phyloP scores from a whole-genome alignment of 176 grass and related monocot genomes.

The Luzula sylvatica region DNA sequence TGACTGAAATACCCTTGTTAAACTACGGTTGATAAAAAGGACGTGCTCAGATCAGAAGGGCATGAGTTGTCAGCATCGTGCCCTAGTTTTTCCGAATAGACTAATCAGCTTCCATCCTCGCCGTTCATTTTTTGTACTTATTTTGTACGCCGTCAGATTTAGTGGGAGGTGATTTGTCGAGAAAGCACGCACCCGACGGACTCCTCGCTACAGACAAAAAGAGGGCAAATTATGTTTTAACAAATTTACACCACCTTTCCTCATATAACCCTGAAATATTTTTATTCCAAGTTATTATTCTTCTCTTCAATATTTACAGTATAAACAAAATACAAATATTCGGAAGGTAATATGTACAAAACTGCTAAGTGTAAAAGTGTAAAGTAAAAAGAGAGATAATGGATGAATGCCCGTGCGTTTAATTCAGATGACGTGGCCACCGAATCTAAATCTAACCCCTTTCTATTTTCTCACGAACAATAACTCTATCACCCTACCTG shows the following conservation, averaged over 20 bases:
- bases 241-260: not conserved
- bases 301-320: not conserved
- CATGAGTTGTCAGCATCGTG: conserved; percentile 17
- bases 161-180: not conserved
- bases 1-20: not conserved
- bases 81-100: not conserved
- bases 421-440: conserved; percentile 18
- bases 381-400: conserved; percentile 4
- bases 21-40: not conserved
- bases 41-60: conserved; percentile 2
- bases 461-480: not conserved
- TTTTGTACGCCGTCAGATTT: conserved; percentile 2
- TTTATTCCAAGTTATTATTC: not conserved
- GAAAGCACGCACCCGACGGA: conserved; percentile 3
- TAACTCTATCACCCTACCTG: not conserved
- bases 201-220: conserved; percentile 19
- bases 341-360: no score
- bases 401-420: conserved; percentile 22
- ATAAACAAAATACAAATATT: not conserved
- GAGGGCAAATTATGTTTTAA: not conserved
- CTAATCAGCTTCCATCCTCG: conserved; percentile 7
- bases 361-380: no score
- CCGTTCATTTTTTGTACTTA: conserved; percentile 2
- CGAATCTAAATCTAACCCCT: conserved; percentile 18
- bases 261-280: not conserved